Evolutionary conservation across 2,329 filamentous ascomycete species (phyloP), one percentile per base, ranked within the genome.

Genomic region (Talaromyces sp.): DNA sequence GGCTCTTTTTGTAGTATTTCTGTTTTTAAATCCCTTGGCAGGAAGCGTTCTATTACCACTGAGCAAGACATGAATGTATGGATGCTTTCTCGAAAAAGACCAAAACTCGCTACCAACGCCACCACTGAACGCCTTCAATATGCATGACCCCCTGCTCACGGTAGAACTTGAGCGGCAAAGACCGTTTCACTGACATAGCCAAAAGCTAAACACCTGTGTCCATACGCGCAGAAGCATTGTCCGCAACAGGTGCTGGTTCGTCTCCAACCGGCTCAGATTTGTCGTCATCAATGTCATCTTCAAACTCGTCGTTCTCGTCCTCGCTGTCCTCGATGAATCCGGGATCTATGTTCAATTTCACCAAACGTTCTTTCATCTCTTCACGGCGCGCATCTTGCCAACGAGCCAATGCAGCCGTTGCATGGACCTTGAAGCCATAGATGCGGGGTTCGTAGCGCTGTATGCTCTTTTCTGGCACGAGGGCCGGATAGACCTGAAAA

Each of bases 381-480:
- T 93, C 89, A 64, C 92, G 84, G 73, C 90, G 86, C 50, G 82
- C 83, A 72, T 91, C 88, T 79, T 99, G 95, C 95, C 95, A 99
- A 70, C 95, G 86, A 68, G 92, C 87, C 68, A 99, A 81, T 2
- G 93, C 88, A 0, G 95, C 93, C 16, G 89, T 85, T 4, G 92
- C 91, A 78, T 99, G 95, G 5, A 99, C 92, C 72, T 91, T 92
- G 83, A 99, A 99, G 37, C 95, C 95, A 76, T 95, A 99, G 65
- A 96, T 89, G 63, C 90, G 87, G 25, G 95, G 95, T 62, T 93
- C 86, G 78, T 98, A 97, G 68, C 95, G 86, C 67, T 92, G 88
- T 66, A 88, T 83, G 69, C 87, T 92, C 83, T 98, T 99, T 68
- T 87, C 82, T 2, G 95, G 95, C 58, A 96, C 87, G 69, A 99